Evolutionary conservation across 2,329 filamentous ascomycete genomes (phyloP), one percentile per base, ranked within the genome.

Genomic region (Juglanconis oblonga): DNA sequence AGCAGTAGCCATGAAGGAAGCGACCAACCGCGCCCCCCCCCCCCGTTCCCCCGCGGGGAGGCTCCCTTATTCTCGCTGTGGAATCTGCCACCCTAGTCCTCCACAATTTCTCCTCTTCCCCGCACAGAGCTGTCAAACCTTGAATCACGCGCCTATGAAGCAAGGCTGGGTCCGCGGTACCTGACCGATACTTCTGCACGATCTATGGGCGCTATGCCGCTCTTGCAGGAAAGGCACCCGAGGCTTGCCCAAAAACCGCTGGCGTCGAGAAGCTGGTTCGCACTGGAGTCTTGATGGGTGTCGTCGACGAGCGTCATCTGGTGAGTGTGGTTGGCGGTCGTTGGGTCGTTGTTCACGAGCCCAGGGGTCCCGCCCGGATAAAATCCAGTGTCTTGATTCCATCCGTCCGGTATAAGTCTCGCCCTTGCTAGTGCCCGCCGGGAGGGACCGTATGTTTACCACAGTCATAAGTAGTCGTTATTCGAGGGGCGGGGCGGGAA

Each of bases 391-490:
- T 31, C 32, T 38, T 17, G 47, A 33, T 42, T 55, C 53, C 58
- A 51, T 60, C 58, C 47, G 38, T 36, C 48, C 52, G 48, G 47
- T 49, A 60, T 50, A 38, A 29, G 32, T 48, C 52, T 44, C 49
- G 52, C 33, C 52, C 47, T n/a, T 45, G 45, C 9, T 40, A 17
- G 50, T 45, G 40, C n/a, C 51, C 50, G 44, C 38, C 14, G 29
- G 32, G 35, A 48, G 35, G 44, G 47, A 36, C 38, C 35, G 24
- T 24, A 24, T 24, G 2, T 24, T 24, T 24, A 24, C 24, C 24
- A 24, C 24, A 24, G 24, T 24, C 1, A 24, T 24, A 24, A 24
- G 24, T 24, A 24, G 24, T 24, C 24, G 24, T 24, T 24, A 42
- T 13, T 51, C 36, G 29, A 38, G 32, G 38, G 38, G n/a, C 33